phyloP scores from a whole-genome alignment of 2,329 filamentous ascomycete species.

The Ceratocystis papillata region DNA sequence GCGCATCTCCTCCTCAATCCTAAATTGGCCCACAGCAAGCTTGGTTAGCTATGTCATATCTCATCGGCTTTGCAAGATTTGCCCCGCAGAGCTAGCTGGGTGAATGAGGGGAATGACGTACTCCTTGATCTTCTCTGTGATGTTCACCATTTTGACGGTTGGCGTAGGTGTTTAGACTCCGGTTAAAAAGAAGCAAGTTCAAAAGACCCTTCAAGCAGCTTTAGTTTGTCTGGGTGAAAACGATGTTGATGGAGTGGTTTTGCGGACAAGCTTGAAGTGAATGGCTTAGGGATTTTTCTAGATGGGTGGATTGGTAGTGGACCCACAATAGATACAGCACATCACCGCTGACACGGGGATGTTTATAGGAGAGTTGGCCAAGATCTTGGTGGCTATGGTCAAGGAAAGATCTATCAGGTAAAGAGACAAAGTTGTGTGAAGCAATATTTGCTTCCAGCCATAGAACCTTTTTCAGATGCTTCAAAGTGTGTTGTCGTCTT shows the following conservation, averaged over 20 bases:
- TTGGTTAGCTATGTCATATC: conserved; percentile 26
- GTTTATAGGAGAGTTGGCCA: too few relatives aligned
- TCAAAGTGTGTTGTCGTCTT: not conserved
- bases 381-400: too few relatives aligned
- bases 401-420: too few relatives aligned
- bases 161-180: conserved; percentile 17
- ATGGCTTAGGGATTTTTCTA: conserved; percentile 5
- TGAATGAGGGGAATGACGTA: conserved; percentile 36
- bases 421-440: too few relatives aligned
- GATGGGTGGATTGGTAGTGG: not conserved
- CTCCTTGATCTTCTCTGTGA: conserved; percentile 99
- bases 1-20: conserved; percentile 99
- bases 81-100: conserved; percentile 12
- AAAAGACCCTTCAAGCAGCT: too few relatives aligned
- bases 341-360: not conserved
- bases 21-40: conserved; percentile 33
- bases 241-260: not conserved
- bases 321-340: conserved; percentile 14
- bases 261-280: not conserved
- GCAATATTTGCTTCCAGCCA: too few relatives aligned
- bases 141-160: conserved; percentile 75
- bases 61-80: not conserved
- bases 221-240: not conserved
- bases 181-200: too few relatives aligned
- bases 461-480: not conserved